These are phyloP conservation scores for Pseudofabraea citricarpa DNA, from an alignment of 2,329 filamentous ascomycete genomes.

Conservation along the genomic window DNA sequence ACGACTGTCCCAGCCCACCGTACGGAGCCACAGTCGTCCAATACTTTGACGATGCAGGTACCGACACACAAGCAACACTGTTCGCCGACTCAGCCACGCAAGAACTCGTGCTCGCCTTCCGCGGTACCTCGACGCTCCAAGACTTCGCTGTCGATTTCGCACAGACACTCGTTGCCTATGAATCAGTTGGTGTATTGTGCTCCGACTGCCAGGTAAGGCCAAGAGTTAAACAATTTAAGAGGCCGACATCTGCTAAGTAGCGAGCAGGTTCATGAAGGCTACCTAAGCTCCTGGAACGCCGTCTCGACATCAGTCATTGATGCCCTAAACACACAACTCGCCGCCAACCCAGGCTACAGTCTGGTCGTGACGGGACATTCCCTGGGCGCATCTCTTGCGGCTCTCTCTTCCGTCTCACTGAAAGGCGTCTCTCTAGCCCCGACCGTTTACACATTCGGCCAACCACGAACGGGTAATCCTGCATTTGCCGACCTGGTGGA, in stretches of 20 bases:
- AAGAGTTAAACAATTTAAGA: not conserved
- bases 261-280: not conserved
- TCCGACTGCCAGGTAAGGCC: not conserved
- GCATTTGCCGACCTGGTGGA: conserved; percentile 5
- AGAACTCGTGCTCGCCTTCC: conserved; percentile 4
- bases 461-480: conserved; percentile 6
- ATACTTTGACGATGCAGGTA: conserved; percentile 2
- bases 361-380: conserved; percentile 6
- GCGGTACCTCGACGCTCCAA: conserved; percentile 3
- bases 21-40: conserved; percentile 3
- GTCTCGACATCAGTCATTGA: not conserved
- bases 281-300: conserved; percentile 1
- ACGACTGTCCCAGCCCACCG: conserved; percentile 5
- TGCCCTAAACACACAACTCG: conserved; percentile 2
- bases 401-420: conserved; percentile 2
- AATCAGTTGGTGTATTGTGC: not conserved
- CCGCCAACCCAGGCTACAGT: not conserved
- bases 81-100: conserved; percentile 4
- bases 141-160: conserved; percentile 5
- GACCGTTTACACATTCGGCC: conserved; percentile 6
- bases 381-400: conserved; percentile 3
- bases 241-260: not conserved
- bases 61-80: conserved; percentile 5
- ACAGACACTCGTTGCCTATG: not conserved
- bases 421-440: too few species aligned